Conservation (phyloP, 352 stramenopile genomes). For the Globisporangium cederbergense region DNA sequence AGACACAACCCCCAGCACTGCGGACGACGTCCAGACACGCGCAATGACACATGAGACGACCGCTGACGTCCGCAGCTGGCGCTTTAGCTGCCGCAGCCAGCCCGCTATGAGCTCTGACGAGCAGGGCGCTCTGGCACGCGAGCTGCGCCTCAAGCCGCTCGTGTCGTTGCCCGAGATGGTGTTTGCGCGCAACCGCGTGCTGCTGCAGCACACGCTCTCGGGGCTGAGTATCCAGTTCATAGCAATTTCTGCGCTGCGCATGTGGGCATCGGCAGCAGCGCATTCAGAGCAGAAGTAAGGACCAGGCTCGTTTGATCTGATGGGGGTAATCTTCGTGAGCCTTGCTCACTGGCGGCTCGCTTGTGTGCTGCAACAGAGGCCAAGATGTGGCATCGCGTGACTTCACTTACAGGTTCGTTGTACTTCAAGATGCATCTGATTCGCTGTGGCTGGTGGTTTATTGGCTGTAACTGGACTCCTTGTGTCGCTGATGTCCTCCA, state of each 20-base stretch:
- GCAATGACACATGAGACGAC: constrained; percentile 14
- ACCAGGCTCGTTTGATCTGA: not conserved
- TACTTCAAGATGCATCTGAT: not conserved
- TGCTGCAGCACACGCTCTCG: constrained; percentile 25
- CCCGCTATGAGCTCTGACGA: constrained; percentile 42
- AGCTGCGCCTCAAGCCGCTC: constrained; percentile 26
- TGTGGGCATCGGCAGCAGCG: constrained; percentile 33
- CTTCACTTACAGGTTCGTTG: constrained; percentile 50
- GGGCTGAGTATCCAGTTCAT: constrained; percentile 39
- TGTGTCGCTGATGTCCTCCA: not conserved
- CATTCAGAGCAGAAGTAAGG: constrained; percentile 18
- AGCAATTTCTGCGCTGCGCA: constrained; percentile 34
- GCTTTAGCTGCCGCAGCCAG: constrained; percentile 31
- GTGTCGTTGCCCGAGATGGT: constrained; percentile 59
- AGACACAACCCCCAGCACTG: not conserved
- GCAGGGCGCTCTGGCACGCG: constrained; percentile 25
- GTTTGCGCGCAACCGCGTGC: constrained; percentile 38
- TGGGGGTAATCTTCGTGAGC: not conserved
- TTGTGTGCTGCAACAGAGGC: constrained; percentile 10
- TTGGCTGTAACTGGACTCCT: no score
- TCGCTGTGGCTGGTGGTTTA: no score
- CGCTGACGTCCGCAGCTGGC: constrained; percentile 38
- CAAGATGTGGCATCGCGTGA: constrained; percentile 46
- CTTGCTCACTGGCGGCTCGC: not conserved
- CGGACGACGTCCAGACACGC: not conserved